A percentile compares a stretch with the other conserved stretches of the same genome.
Conservation (phyloP, 441 rosid species). For the Gossypium gossypioides region DNA sequence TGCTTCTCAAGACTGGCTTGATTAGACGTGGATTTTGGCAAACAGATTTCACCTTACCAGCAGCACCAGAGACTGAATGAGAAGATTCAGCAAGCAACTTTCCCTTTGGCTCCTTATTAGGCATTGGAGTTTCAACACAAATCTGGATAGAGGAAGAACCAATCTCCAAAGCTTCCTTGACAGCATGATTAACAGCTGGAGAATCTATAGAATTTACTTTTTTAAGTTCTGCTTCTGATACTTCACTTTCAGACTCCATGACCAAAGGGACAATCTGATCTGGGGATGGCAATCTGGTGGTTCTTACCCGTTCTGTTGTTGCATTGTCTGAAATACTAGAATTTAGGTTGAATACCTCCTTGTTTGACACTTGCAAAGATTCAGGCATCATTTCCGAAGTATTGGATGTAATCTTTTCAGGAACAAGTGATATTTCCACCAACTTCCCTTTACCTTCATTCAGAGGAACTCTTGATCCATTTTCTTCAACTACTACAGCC, state of each 20-base stretch:
- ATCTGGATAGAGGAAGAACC: slow-evolving; percentile 21
- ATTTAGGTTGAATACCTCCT: slow-evolving; percentile 23
- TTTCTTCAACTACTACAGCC: slow-evolving; percentile 53
- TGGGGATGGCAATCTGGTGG: slow-evolving; percentile 16
- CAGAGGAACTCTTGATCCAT: slow-evolving; percentile 35
- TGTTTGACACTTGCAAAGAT: slow-evolving; percentile 21
- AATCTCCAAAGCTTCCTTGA: slow-evolving; percentile 17
- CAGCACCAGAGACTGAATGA: slow-evolving; percentile 20
- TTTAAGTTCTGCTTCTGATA: slow-evolving; percentile 16
- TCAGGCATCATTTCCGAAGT: slow-evolving; percentile 24
- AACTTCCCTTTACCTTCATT: slow-evolving; percentile 36
- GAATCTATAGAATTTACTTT: slow-evolving; percentile 19
- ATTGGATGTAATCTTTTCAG: slow-evolving; percentile 30
- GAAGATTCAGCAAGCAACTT: slow-evolving; percentile 28
- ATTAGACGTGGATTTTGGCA: slow-evolving; percentile 28
- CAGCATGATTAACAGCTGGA: slow-evolving; percentile 13
- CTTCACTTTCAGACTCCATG: slow-evolving; percentile 18
- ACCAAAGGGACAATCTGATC: slow-evolving; percentile 26
- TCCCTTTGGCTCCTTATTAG: slow-evolving; percentile 27
- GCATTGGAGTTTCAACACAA: slow-evolving; percentile 16
- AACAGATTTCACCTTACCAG: slow-evolving; percentile 20
- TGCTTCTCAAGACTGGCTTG: slow-evolving; percentile 48
- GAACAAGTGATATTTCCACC: slow-evolving; percentile 57
- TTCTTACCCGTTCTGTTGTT: slow-evolving; percentile 7
- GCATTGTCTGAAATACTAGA: slow-evolving; percentile 16